phyloP scores from a whole-genome alignment of 2,329 filamentous ascomycete species.

The Colletotrichum plurivorum region DNA sequence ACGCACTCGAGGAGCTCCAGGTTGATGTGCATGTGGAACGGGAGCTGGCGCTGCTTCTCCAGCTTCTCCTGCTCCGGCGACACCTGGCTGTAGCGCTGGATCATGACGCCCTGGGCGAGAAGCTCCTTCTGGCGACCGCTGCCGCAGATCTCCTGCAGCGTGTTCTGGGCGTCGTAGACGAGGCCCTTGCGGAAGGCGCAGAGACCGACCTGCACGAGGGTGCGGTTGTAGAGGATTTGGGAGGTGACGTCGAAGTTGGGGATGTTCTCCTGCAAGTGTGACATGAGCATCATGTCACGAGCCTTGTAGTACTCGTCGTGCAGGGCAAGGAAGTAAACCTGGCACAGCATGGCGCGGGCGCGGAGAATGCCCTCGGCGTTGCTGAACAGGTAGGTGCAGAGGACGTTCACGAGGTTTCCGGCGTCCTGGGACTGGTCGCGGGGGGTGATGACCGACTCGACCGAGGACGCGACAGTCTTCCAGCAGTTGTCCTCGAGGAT shows the following conservation, averaged over 20 bases:
- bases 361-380: slow-evolving; percentile 96
- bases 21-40: slow-evolving; percentile 99
- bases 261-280: slow-evolving; percentile 97
- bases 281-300: slow-evolving; percentile 99
- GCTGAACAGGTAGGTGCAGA: slow-evolving; percentile 95
- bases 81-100: slow-evolving; percentile 96
- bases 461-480: slow-evolving; percentile 79
- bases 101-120: slow-evolving; percentile 97
- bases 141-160: slow-evolving; percentile 97
- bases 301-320: slow-evolving; percentile 99
- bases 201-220: slow-evolving; percentile 95
- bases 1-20: slow-evolving; percentile 97
- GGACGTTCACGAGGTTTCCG: slow-evolving; percentile 81
- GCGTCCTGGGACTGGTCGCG: slow-evolving; percentile 79
- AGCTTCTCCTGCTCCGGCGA: slow-evolving; percentile 97
- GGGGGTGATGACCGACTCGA: slow-evolving; percentile 87
- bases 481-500: slow-evolving; percentile 96
- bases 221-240: slow-evolving; percentile 99
- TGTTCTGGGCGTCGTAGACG: slow-evolving; percentile 97
- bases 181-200: slow-evolving; percentile 98
- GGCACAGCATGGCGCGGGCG: slow-evolving; percentile 96
- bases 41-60: slow-evolving; percentile 96
- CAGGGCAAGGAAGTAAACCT: slow-evolving; percentile 97
- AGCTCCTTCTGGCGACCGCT: slow-evolving; percentile 98
- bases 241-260: slow-evolving; percentile 96